Evolutionary conservation across 139 green algal species (phyloP), one percentile per base, ranked within the genome.

Genomic region (Asterochloris sp.): DNA sequence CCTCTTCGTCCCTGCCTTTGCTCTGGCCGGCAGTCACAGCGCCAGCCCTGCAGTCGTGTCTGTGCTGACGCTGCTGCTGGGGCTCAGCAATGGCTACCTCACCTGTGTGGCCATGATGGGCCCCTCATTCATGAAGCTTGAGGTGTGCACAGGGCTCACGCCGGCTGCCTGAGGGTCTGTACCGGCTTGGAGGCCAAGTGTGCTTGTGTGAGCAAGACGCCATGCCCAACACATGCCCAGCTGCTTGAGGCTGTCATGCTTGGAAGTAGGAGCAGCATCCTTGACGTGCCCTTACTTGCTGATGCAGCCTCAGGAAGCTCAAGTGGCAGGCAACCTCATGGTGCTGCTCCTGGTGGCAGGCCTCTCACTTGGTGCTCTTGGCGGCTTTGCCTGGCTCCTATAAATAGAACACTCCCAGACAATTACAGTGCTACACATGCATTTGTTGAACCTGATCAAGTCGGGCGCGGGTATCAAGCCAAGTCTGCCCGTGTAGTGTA

Each of bases 261-360:
- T 6, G 6, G 6, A 54, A 54, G 38, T 6, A 73, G 9, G 1
- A 24, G 66, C 66, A 26, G 23, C 66, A 2, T 2, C 21, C 19
- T 24, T 21, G 66, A 24, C 23, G 21, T 73, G 66, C 21, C 66
- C 66, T 26, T 73, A 1, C 19, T 73, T 21, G 19, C 66, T 73
- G 10, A 15, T 84, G 78, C 68, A 78, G 68, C 76, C 76, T 16
- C 67, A 77, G 62, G 67, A 83, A 12, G 82, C 81, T 15, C 91
- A 94, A 62, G 68, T 88, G 28, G 89, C 85, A 62, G 86, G 91
- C 76, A 92, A 92, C 63, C 74, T 96, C 28, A 90, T 96, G 89
- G 95, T 98, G 61, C 77, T 98, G 2, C 89, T 85, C 23, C 83
- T 98, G 68, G 86, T 98, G n/a, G 28, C 80, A 24, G 95, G 95